These are phyloP conservation scores for Tolypocladium guangdongense DNA, from an alignment of 2,329 filamentous ascomycete species.

Conservation along the genomic window DNA sequence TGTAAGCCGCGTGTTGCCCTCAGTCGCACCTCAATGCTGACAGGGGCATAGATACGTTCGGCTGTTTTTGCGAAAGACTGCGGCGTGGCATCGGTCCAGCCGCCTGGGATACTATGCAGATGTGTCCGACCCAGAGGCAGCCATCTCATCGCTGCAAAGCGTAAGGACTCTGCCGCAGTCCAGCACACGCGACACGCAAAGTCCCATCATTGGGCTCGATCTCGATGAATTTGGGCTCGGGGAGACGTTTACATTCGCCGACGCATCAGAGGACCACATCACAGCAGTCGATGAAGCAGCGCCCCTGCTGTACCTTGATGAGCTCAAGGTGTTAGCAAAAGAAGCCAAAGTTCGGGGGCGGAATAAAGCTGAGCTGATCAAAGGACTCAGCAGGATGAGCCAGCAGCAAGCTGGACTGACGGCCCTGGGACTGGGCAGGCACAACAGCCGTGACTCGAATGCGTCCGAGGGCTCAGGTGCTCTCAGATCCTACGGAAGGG, in stretches of 20 bases:
- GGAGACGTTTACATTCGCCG: constrained; percentile 64
- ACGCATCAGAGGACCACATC: constrained; percentile 63
- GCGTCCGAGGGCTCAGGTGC: constrained; percentile 33
- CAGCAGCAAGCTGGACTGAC: constrained; percentile 65
- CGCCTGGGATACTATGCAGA: constrained; percentile 73
- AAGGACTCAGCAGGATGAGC: constrained; percentile 62
- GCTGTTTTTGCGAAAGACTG: constrained; percentile 83
- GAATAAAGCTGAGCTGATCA: constrained; percentile 72
- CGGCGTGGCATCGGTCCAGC: constrained; percentile 77
- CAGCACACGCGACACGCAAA: constrained; percentile 5
- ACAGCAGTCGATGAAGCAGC: constrained; percentile 74
- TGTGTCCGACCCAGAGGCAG: constrained; percentile 59
- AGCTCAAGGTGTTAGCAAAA: constrained; percentile 74
- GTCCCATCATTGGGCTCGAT: constrained; percentile 18
- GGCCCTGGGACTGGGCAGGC: constrained; percentile 55
- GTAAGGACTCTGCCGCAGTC: constrained; percentile 40
- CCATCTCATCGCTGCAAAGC: constrained; percentile 54
- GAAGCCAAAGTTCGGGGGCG: constrained; percentile 80
- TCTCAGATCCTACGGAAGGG: constrained; percentile 6
- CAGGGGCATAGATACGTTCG: constrained; percentile 63
- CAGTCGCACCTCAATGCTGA: background rate
- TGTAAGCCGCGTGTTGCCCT: constrained; percentile 42
- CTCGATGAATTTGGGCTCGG: constrained; percentile 36
- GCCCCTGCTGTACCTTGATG: constrained; percentile 71
- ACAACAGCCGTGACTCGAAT: constrained; percentile 46